These are phyloP conservation scores for Penicillium sp. DNA, from an alignment of 2,329 filamentous ascomycete genomes.

Conservation along the genomic window DNA sequence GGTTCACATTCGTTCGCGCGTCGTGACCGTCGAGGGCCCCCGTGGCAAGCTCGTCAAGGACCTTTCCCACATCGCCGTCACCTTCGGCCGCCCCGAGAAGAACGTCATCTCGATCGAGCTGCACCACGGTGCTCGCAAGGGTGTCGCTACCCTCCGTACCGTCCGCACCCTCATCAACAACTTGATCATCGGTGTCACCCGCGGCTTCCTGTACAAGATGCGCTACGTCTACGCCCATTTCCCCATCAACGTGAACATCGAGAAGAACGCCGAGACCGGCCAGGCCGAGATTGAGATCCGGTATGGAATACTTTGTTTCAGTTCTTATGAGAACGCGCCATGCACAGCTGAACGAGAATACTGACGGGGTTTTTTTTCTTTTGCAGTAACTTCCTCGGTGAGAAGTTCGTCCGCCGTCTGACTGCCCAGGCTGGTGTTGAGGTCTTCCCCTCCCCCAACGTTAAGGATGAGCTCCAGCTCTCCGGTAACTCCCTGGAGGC, in stretches of 20 bases:
- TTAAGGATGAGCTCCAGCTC: conserved; percentile 97
- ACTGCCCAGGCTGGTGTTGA: conserved; percentile 87
- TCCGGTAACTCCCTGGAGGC: conserved; percentile 92
- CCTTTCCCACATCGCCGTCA: conserved; percentile 93
- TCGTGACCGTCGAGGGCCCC: conserved; percentile 95
- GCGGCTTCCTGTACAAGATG: conserved; percentile 99
- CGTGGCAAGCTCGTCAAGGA: conserved; percentile 97
- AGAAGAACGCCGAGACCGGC: conserved; percentile 91
- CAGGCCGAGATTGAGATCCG: conserved; percentile 94
- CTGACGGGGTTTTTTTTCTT: neutral
- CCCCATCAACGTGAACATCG: conserved; percentile 99
- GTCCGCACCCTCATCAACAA: conserved; percentile 99
- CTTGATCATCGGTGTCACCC: conserved; percentile 96
- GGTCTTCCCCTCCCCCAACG: conserved; percentile 81
- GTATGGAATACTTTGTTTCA: conserved; percentile 52
- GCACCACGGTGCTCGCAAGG: conserved; percentile 98
- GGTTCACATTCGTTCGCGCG: conserved; percentile 93
- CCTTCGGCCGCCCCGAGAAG: conserved; percentile 85
- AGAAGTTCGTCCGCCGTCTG: conserved; percentile 97
- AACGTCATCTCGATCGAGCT: conserved; percentile 93
- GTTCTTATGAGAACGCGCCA: neutral
- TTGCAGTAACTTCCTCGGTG: conserved; percentile 89
- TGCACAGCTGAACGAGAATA: neutral
- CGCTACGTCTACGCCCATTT: conserved; percentile 99
- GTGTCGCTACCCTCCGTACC: conserved; percentile 94